Conservation (phyloP, 1,284 basidiomycete species). For the Lentinula novae-zelandiae region DNA sequence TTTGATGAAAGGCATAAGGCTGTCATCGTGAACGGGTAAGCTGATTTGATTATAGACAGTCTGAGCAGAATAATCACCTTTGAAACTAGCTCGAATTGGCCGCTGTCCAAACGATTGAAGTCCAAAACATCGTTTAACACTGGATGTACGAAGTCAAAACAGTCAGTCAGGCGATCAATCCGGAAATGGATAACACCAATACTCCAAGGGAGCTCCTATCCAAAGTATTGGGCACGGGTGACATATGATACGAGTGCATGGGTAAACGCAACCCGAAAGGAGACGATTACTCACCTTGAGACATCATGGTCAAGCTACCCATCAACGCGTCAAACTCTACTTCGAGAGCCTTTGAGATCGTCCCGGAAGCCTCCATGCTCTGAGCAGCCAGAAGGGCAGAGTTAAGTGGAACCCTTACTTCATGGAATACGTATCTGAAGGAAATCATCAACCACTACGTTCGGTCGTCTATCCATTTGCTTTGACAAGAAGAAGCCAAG, state of each 20-base stretch:
- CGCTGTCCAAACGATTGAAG: slow-evolving; percentile 60
- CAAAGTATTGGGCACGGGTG: too few species aligned
- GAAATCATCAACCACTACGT: background rate
- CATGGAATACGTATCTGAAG: slow-evolving; percentile 64
- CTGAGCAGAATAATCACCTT: slow-evolving; percentile 4
- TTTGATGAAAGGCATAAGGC: slow-evolving; percentile 67
- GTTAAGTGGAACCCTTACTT: slow-evolving; percentile 88
- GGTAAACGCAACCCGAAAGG: too few species aligned
- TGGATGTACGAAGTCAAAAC: background rate
- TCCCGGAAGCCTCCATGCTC: slow-evolving; percentile 60
- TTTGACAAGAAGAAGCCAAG: background rate
- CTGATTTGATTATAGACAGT: background rate
- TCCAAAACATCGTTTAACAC: slow-evolving; percentile 56
- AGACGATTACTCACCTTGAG: slow-evolving; percentile 37
- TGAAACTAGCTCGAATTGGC: slow-evolving; percentile 35
- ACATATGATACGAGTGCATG: too few species aligned
- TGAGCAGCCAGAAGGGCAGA: slow-evolving; percentile 78
- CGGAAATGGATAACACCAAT: slow-evolving; percentile 37
- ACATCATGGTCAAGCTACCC: slow-evolving; percentile 69
- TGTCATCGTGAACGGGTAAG: slow-evolving; percentile 12
- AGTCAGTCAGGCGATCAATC: background rate
- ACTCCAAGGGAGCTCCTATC: slow-evolving; percentile 63
- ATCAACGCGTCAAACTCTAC: slow-evolving; percentile 66
- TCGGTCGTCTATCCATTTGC: background rate
- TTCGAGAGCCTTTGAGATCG: slow-evolving; percentile 44